Percentiles rank a stretch among this genome's conserved stretches.
Conservation (phyloP, 371 early-diverging fungal genomes). For the Caulochytrium protostelioides region DNA sequence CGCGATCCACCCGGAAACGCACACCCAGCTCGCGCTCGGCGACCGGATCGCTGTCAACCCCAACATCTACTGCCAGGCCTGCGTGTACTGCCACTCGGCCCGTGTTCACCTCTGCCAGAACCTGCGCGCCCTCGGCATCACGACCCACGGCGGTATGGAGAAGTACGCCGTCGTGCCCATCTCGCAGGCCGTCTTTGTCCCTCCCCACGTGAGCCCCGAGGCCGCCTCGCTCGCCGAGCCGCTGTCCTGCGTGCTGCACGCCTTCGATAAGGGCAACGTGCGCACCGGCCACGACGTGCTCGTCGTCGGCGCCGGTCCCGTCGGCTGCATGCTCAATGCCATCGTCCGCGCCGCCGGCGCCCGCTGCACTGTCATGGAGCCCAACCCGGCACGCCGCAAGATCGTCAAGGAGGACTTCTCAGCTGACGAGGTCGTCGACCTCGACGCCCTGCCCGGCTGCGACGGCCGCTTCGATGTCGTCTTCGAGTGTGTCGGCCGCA, state of each 20-base stretch:
- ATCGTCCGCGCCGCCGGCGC: conserved; percentile 20
- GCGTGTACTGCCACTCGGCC: conserved; percentile 25
- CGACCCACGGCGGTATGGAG: conserved; percentile 34
- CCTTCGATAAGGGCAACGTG: conserved; percentile 26
- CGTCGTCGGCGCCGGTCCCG: conserved; percentile 32
- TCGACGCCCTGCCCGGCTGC: conserved; percentile 17
- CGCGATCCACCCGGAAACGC: conserved; percentile 20
- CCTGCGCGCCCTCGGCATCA: conserved; percentile 27
- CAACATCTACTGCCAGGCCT: conserved; percentile 27
- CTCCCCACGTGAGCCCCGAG: conserved; percentile 17
- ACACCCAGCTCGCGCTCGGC: conserved; percentile 12
- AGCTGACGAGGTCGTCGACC: conserved; percentile 14
- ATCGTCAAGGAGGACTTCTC: conserved; percentile 12
- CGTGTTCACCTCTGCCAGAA: conserved; percentile 26
- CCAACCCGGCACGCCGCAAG: conserved; percentile 20
- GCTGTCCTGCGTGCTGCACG: conserved; percentile 33
- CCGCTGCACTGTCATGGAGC: conserved; percentile 23
- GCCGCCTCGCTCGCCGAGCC: conserved; percentile 31
- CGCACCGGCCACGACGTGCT: too few species aligned
- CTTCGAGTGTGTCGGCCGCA: conserved; percentile 31
- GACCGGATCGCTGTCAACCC: conserved; percentile 30
- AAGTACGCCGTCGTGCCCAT: conserved; percentile 25
- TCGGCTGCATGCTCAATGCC: conserved; percentile 28
- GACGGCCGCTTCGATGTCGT: conserved; percentile 34
- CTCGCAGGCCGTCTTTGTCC: conserved; percentile 18